Conservation (phyloP, 2,329 filamentous ascomycete genomes). For the Monilinia vaccinii-corymbosi region DNA sequence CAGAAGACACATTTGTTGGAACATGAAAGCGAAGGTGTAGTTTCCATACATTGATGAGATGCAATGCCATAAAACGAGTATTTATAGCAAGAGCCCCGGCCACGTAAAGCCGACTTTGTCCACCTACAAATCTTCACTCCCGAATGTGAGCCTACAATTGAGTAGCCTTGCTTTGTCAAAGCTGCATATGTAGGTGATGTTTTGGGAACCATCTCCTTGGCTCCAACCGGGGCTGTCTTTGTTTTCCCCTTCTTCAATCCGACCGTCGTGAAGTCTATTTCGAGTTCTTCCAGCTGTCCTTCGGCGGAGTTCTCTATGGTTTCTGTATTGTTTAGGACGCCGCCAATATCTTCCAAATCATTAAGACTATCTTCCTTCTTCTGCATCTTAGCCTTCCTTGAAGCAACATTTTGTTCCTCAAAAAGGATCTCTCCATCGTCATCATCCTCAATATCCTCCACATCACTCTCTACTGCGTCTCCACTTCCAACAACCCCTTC, state of each 20-base stretch:
- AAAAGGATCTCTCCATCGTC: constrained; percentile 41
- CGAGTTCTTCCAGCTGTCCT: constrained; percentile 41
- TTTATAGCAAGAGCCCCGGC: constrained; percentile 94
- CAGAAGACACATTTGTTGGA: constrained; percentile 99
- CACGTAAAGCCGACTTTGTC: constrained; percentile 93
- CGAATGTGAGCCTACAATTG: constrained; percentile 89
- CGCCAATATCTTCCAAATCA: constrained; percentile 78
- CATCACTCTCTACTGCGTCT: constrained; percentile 75
- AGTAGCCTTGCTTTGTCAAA: constrained; percentile 93
- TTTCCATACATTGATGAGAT: constrained; percentile 97
- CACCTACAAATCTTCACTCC: constrained; percentile 97
- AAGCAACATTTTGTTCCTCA: constrained; percentile 37
- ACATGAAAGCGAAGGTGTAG: constrained; percentile 88
- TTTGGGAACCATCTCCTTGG: constrained; percentile 91
- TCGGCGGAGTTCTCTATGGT: constrained; percentile 20
- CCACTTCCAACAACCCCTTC: constrained; percentile 71
- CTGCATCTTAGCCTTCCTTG: constrained; percentile 31
- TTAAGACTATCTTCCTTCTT: constrained; percentile 49
- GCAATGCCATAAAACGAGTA: constrained; percentile 95
- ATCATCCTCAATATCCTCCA: constrained; percentile 55
- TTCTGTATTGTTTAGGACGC: constrained; percentile 45
- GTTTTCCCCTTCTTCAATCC: constrained; percentile 39
- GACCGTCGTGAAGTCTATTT: constrained; percentile 80
- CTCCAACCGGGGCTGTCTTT: constrained; percentile 33
- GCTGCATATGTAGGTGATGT: constrained; percentile 80